Base-by-base conservation (phyloP, 345 rosid species). In the Brassica rapa region DNA sequence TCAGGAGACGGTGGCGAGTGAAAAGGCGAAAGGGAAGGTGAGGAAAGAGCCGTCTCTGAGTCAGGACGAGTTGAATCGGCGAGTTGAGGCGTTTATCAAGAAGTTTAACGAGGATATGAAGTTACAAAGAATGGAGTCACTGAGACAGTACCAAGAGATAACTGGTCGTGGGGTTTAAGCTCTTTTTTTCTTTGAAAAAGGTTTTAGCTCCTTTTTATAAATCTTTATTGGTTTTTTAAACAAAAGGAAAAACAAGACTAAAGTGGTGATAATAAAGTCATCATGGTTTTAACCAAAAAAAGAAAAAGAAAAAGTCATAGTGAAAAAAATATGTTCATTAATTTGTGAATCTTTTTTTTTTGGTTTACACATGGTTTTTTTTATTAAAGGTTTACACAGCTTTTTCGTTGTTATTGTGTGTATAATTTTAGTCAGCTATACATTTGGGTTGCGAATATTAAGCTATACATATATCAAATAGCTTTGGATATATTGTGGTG, bases 41-140 rank as follows among this genome's bases (percentile, higher is more conserved):
- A 84, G 81, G 70, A 87, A 82, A 67, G 93, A 86, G 60, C 85
- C 88, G 79, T 93, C 97, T 14, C 79, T 86, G 86, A 71, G 90
- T 83, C 91, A 89, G 77, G 98, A 93, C 68, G 98, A 93, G 86
- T 83, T 93, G 88, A 93, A 93, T 80, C 86, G 88, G 43, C 85
- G 95, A 69, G 98, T 86, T 0, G 98, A 93, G 41, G 94, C 86
- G 82, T 93, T 93, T 68, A 93, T 93, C 12, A 88, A 78, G 71
- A 93, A 93, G 86, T 85, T 88, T 33, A 88, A 93, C 7, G 92
- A 93, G 24, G 97, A 93, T 66, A 93, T 93, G 98, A 91, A 89
- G 88, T 35, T 91, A 79, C 97, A 93, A 83, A 85, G 98, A 59
- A 80, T 86, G 68, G 93, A 87, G 87, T 85, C 95, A 1, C 16